phyloP scores from a whole-genome alignment of 2,329 filamentous ascomycete species.

The Aspergillus brunneoviolaceus region DNA sequence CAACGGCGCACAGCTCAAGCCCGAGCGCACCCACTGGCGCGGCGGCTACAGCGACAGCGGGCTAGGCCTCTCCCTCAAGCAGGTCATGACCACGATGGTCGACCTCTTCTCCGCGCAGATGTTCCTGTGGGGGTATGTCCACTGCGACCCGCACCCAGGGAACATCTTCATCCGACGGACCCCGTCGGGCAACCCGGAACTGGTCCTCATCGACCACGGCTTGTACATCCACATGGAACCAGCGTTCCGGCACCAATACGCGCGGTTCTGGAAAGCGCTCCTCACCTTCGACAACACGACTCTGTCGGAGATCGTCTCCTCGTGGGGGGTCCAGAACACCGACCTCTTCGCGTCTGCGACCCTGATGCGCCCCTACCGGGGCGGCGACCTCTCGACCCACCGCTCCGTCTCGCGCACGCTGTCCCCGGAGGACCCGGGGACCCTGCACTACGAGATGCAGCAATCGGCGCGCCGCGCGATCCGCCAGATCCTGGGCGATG shows the following conservation, averaged over 20 bases:
- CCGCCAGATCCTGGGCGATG: constrained; percentile 78
- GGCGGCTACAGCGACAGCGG: constrained; percentile 72
- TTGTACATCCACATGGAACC: constrained; percentile 90
- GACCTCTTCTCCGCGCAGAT: constrained; percentile 97
- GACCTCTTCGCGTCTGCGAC: constrained; percentile 92
- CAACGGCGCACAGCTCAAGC: constrained; percentile 64
- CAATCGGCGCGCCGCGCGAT: constrained; percentile 69
- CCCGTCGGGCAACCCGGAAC: constrained; percentile 76
- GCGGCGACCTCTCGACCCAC: constrained; percentile 69
- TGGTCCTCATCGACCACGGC: constrained; percentile 95
- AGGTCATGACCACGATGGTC: constrained; percentile 95
- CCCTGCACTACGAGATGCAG: constrained; percentile 75
- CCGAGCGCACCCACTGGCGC: constrained; percentile 75
- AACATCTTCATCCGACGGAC: constrained; percentile 94
- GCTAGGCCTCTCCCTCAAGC: constrained; percentile 75
- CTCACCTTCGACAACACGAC: constrained; percentile 90
- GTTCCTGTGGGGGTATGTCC: constrained; percentile 93
- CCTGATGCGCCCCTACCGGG: constrained; percentile 84
- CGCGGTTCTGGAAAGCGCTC: constrained; percentile 87
- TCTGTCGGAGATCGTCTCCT: constrained; percentile 66
- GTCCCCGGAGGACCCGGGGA: constrained; percentile 46
- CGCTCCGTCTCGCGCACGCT: constrained; percentile 51
- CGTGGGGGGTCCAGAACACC: constrained; percentile 85
- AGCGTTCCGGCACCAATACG: constrained; percentile 81
- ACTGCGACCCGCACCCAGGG: constrained; percentile 95